Evolutionary conservation across 441 rosid genomes (phyloP), one percentile per base, ranked within the genome.

Genomic region (Euphorbia corollata): DNA sequence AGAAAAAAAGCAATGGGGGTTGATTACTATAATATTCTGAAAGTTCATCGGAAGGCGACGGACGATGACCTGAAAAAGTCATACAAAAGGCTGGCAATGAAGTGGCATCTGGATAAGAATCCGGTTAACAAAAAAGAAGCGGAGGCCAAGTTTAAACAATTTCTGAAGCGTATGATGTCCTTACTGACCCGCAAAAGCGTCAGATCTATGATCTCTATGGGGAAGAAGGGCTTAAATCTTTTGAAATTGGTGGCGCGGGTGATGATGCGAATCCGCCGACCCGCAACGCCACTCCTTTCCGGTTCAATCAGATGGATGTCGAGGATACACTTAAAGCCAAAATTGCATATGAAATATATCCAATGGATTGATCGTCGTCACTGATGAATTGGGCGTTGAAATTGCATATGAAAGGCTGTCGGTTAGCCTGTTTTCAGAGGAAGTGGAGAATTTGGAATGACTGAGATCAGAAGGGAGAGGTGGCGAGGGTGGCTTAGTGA

Each of bases 81-180:
- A 3, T 91, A 85, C 85, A 80, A 82, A 61, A 71, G 89, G 63
- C 79, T 88, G 43, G 88, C 86, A 56, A 84, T 87, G 93, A 88
- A 74, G 74, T 91, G 91, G 89, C 97, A 91, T 56, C 97, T 96
- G 5, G 97, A 91, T 76, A 91, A 91, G 84, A 91, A 88, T 72
- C 93, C 84, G 0, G 68, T 61, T 22, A 78, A 77, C 76, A 85
- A 85, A 76, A 76, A 78, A 61, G 91, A 88, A 62, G 91, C 97
- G 0, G 96, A 91, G 65, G 87, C 96, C 34, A 88, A 85, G 67
- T 88, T 88, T 78, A 91, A 91, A 70, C 93, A 82, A 77, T 87
- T 71, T 85, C 85, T 34, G 87, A 87, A 74, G 96, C 97, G 0
- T 91, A 87, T 65, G 93, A 91, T 67, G 91, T 91, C 51, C 75